Base-by-base conservation (phyloP, 495 filamentous ascomycete genomes). In the Cercophora newfieldiana region DNA sequence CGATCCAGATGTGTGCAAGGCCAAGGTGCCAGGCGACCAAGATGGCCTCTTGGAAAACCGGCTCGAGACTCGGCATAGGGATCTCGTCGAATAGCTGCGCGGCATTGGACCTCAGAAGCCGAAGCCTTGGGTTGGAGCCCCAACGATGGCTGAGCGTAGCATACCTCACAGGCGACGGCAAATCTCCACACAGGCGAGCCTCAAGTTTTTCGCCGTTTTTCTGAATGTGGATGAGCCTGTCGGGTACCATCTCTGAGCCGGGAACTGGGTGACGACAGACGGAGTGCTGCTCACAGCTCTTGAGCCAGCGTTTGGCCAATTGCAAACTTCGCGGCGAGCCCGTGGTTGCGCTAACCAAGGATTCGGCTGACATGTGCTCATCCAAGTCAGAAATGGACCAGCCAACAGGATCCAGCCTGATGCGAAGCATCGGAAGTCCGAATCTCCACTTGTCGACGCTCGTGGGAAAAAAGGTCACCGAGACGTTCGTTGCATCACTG, bases 31-130 rank as follows among this genome's bases (percentile, higher is more conserved):
- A 26, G 16, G 18, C 19, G 16, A 26, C 16, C 6, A 8, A 19
- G 54, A 57, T 57, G n/a, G 54, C 54, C 14, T 57, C 24, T n/a
- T 57, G 54, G 54, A 57, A 29, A n/a, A 28, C 22, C 24, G 16
- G 54, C 3, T 31, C 54, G 54, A 57, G 54, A 2, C 28, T 3
- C 2, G 24, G 16, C 1, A 57, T 57, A 1, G 54, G 24, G 24
- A 57, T 31, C 16, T 57, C 54, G 3, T 19, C 26, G 8, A n/a
- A 26, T 6, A 57, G 28, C 24, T 28, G 7, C 3, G 5, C n/a
- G 3, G 26, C 19, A 18, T 57, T 57, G 24, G 22, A 28, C 26
- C 6, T 7, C 24, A 31, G 28, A 2, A 57, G 54, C 3, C 22
- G 54, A 25, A 57, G n/a, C 4, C 7, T n/a, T 4, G 54, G 54